Evolutionary conservation across 192 early-diverging fungal genomes (phyloP).

Genomic region (Linnemannia exigua): DNA sequence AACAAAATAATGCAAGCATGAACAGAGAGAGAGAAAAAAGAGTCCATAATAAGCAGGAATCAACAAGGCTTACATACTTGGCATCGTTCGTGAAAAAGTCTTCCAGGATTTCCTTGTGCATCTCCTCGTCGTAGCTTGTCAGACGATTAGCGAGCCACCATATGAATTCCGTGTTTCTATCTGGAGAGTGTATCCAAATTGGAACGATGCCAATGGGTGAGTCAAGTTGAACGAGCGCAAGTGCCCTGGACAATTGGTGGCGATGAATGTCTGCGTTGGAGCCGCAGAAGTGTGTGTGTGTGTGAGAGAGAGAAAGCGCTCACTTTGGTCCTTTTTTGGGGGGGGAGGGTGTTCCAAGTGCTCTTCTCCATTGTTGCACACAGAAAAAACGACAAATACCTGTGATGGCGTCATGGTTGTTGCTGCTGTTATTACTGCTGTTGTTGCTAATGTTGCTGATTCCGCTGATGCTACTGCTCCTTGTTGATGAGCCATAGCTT

Average conservation of each 20-base stretch:
- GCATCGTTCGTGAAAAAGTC: constrained; percentile 68
- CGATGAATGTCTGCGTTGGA: too few relatives aligned
- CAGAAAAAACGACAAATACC: constrained; percentile 21
- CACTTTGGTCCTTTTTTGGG: too few relatives aligned
- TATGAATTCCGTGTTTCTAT: constrained; percentile 54
- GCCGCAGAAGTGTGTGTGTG: too few relatives aligned
- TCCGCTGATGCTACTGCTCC: constrained; percentile 41
- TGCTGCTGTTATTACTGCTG: constrained; percentile 25
- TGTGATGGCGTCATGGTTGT: constrained; percentile 29
- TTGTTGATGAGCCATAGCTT: constrained; percentile 41
- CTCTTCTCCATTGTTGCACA: constrained; percentile 4
- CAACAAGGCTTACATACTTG: constrained; percentile 30
- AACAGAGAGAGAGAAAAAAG: background rate
- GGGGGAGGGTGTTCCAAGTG: background rate
- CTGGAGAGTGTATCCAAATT: background rate
- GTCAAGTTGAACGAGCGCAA: too few relatives aligned
- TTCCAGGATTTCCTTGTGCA: constrained; percentile 65
- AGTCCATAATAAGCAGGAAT: background rate
- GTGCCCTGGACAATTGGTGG: too few relatives aligned
- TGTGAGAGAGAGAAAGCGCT: too few relatives aligned
- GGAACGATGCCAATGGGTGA: too few relatives aligned
- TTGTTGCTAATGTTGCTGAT: constrained; percentile 31
- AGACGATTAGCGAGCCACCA: constrained; percentile 62
- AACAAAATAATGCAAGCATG: background rate
- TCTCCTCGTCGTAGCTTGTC: constrained; percentile 62